Conservation (phyloP, 75 land plant species). For the Cryptomeria japonica region DNA sequence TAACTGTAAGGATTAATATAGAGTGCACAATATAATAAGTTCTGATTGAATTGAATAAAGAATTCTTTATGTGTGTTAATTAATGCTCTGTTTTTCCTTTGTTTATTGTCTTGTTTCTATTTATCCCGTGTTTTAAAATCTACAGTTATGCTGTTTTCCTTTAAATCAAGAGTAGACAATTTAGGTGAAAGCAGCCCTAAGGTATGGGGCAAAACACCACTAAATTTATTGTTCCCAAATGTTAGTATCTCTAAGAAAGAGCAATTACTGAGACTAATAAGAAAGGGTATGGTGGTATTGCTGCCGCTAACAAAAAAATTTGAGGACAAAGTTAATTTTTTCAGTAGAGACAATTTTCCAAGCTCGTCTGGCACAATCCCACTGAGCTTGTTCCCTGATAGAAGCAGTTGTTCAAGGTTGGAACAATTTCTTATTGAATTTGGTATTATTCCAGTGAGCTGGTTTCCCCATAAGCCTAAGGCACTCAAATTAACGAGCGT, state of each 20-base stretch:
- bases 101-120: too few relatives aligned
- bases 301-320: conserved; percentile 19
- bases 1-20: too few relatives aligned
- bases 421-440: conserved; percentile 3
- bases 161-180: conserved; percentile 7
- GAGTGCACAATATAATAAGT: too few relatives aligned
- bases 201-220: conserved; percentile 15
- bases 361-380: conserved; percentile 34
- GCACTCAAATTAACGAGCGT: background rate
- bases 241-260: conserved; percentile 9
- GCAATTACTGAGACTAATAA: conserved; percentile 12
- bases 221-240: conserved; percentile 17
- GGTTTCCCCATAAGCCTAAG: conserved; percentile 10
- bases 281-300: conserved; percentile 19
- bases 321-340: conserved; percentile 19
- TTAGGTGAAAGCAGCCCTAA: conserved; percentile 9
- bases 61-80: too few relatives aligned
- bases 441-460: conserved; percentile 15
- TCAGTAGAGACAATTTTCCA: conserved; percentile 28
- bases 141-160: conserved; percentile 17
- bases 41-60: too few relatives aligned
- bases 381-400: conserved; percentile 19
- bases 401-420: conserved; percentile 13
- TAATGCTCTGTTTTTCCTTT: too few relatives aligned
- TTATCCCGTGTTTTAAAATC: too few relatives aligned